Conservation (phyloP, 345 rosid genomes). For the Pistacia vera region DNA sequence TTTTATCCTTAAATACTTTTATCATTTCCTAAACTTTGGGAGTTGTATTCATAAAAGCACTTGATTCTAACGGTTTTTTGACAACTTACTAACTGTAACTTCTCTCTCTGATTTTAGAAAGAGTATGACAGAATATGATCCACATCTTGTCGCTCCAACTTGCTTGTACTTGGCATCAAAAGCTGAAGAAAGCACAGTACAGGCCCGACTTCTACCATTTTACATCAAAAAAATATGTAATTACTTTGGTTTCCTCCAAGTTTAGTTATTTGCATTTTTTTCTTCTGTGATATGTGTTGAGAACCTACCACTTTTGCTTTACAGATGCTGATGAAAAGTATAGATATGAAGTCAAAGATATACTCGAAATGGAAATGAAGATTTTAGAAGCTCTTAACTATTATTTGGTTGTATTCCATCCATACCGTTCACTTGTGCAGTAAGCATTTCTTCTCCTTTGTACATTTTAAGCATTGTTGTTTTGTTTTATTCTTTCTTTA, state of each 20-base stretch:
- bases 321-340: constrained; percentile 84
- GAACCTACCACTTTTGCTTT: constrained; percentile 23
- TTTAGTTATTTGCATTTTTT: constrained; percentile 11
- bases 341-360: constrained; percentile 81
- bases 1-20: background rate
- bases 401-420: constrained; percentile 93
- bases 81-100: constrained; percentile 18
- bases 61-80: background rate
- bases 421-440: constrained; percentile 85
- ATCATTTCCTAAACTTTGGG: background rate
- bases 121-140: constrained; percentile 92
- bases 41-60: background rate
- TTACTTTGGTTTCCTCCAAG: constrained; percentile 20
- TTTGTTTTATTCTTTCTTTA: constrained; percentile 2
- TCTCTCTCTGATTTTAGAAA: constrained; percentile 51
- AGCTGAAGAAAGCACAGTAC: constrained; percentile 98
- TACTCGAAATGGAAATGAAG: constrained; percentile 99
- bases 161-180: constrained; percentile 97
- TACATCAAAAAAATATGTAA: constrained; percentile 73
- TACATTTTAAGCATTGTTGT: background rate
- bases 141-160: constrained; percentile 89
- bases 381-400: constrained; percentile 90
- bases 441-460: constrained; percentile 36
- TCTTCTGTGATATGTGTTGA: constrained; percentile 22
- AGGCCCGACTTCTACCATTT: constrained; percentile 75